Percentiles rank a stretch among this genome's conserved stretches.
Conservation (phyloP, 352 stramenopile genomes). For the Globisporangium barbulae region DNA sequence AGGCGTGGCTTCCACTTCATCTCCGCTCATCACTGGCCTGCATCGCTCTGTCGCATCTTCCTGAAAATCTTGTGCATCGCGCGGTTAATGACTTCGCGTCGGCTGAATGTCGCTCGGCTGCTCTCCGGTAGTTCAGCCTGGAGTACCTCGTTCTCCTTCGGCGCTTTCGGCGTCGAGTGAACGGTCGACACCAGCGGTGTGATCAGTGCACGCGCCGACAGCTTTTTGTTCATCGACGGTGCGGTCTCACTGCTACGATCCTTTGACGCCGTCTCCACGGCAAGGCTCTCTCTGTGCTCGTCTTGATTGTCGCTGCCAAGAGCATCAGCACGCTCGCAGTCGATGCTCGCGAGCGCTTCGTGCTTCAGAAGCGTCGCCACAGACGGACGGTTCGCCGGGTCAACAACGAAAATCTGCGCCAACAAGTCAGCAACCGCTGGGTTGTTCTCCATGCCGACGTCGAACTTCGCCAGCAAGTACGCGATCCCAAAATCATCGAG, state of each 20-base stretch:
- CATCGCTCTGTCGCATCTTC: conserved; percentile 4
- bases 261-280: background rate
- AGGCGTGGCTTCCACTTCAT: background rate
- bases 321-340: background rate
- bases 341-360: conserved; percentile 20
- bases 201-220: background rate
- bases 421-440: conserved; percentile 50
- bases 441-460: conserved; percentile 44
- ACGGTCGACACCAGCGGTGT: conserved; percentile 10
- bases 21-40: background rate
- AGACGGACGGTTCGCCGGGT: conserved; percentile 39
- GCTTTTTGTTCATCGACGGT: background rate
- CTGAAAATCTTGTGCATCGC: conserved; percentile 12
- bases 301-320: background rate
- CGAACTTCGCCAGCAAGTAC: conserved; percentile 63
- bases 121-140: conserved; percentile 8
- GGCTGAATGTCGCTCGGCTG: background rate
- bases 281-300: background rate
- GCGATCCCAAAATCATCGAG: conserved; percentile 55
- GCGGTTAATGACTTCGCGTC: conserved; percentile 9
- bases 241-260: background rate
- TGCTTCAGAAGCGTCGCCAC: conserved; percentile 41
- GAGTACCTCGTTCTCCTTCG: conserved; percentile 15
- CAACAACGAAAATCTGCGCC: conserved; percentile 46
- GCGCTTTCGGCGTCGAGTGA: conserved; percentile 1